These are phyloP conservation scores for Ceratobasidium sp. DNA, from an alignment of 1,284 basidiomycete species.

Conservation along the genomic window DNA sequence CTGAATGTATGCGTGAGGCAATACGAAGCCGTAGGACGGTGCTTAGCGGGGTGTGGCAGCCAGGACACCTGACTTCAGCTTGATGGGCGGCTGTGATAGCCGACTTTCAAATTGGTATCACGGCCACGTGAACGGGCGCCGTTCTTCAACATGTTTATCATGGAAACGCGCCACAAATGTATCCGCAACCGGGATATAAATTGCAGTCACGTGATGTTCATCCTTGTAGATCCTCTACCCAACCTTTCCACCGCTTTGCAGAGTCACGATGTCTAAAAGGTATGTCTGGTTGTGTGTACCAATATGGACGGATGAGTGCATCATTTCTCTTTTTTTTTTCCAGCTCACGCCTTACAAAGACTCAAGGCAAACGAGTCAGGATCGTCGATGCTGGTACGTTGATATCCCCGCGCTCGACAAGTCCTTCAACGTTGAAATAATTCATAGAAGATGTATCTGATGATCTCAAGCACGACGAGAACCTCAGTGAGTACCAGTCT, in stretches of 20 bases:
- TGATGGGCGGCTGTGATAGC: no score
- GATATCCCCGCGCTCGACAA: not conserved
- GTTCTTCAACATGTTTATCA: not conserved
- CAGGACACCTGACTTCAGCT: no score
- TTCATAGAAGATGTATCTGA: not conserved
- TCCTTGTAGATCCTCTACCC: constrained; percentile 5
- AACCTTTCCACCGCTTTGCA: not conserved
- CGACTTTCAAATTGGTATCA: no score
- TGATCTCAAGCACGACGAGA: not conserved
- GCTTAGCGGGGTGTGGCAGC: no score
- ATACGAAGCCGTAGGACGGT: no score
- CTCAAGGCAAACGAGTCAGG: constrained; percentile 8
- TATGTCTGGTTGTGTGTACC: not conserved
- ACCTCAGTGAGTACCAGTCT: not conserved
- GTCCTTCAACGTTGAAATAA: not conserved
- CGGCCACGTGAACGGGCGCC: not conserved
- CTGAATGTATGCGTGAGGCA: no score
- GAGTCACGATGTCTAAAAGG: not conserved
- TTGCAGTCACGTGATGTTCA: constrained; percentile 4
- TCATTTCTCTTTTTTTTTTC: not conserved
- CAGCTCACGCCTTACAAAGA: not conserved
- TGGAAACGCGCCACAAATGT: not conserved
- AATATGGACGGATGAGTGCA: not conserved
- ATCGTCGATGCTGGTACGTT: not conserved
- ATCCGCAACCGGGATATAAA: not conserved